These are phyloP conservation scores for Hypomontagnella submonticulosa DNA, from an alignment of 495 filamentous ascomycete species.

Conservation along the genomic window DNA sequence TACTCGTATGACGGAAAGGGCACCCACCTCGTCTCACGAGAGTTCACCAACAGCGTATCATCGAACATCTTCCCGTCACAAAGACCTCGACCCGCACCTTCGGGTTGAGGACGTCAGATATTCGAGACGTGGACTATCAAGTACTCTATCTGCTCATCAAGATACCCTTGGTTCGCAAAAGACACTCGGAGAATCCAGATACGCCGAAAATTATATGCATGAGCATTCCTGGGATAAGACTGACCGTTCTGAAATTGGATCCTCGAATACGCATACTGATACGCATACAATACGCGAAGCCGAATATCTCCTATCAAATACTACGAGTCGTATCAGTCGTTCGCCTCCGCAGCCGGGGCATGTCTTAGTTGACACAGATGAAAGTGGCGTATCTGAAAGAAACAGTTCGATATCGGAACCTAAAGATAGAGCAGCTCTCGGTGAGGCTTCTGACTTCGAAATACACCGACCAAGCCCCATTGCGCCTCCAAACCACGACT, in stretches of 20 bases:
- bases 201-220: background rate
- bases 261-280: background rate
- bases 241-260: background rate
- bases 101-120: constrained; percentile 8
- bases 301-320: background rate
- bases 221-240: background rate
- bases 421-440: background rate
- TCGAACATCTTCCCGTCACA: constrained; percentile 2
- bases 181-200: background rate
- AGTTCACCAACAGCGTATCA: constrained; percentile 5
- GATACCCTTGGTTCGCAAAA: constrained; percentile 8
- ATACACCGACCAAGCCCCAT: constrained; percentile 36
- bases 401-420: background rate
- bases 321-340: background rate
- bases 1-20: background rate
- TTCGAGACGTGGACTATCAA: constrained; percentile 4
- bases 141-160: constrained; percentile 24
- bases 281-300: background rate
- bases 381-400: constrained; percentile 2
- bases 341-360: constrained; percentile 26
- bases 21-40: background rate
- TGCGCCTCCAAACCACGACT: constrained; percentile 46
- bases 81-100: constrained; percentile 9
- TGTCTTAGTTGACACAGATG: constrained; percentile 2
- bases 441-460: constrained; percentile 18